Evolutionary conservation across 805 yeast genomes (phyloP).

Genomic region (Sugiyamaella qingdaonensis): DNA sequence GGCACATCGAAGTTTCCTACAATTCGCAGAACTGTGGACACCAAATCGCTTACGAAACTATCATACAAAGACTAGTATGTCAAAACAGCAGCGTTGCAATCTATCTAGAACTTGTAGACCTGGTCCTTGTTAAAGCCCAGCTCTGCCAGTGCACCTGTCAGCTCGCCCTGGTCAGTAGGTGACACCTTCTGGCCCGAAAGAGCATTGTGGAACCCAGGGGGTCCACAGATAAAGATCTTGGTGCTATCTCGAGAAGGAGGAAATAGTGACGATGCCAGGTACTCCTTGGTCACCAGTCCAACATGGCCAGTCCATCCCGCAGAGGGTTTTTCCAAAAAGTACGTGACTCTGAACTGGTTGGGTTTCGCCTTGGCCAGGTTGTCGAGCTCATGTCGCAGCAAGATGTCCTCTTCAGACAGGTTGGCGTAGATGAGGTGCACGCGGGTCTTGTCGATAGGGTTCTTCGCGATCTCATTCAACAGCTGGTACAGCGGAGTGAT

Average conservation of each 20-base stretch:
- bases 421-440: constrained; percentile 79
- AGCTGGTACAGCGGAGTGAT: constrained; percentile 94
- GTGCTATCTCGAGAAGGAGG: constrained; percentile 59
- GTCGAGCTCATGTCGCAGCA: constrained; percentile 76
- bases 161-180: constrained; percentile 92
- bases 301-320: constrained; percentile 50
- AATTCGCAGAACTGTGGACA: too few relatives aligned
- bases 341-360: constrained; percentile 70
- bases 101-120: constrained; percentile 74
- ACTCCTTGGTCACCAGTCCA: constrained; percentile 79
- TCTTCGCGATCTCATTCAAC: constrained; percentile 65
- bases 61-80: too few relatives aligned
- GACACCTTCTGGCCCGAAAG: constrained; percentile 80
- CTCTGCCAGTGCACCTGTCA: constrained; percentile 81
- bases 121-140: constrained; percentile 82
- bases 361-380: constrained; percentile 59
- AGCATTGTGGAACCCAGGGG: constrained; percentile 85
- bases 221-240: constrained; percentile 90
- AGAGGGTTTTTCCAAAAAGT: constrained; percentile 68
- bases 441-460: constrained; percentile 87
- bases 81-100: background rate
- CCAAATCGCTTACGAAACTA: too few relatives aligned
- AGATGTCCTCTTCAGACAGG: constrained; percentile 70
- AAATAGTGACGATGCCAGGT: constrained; percentile 56
- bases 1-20: too few relatives aligned